Evolutionary conservation across 2,329 filamentous ascomycete species (phyloP).

Genomic region (Fusarium fracticaudum): DNA sequence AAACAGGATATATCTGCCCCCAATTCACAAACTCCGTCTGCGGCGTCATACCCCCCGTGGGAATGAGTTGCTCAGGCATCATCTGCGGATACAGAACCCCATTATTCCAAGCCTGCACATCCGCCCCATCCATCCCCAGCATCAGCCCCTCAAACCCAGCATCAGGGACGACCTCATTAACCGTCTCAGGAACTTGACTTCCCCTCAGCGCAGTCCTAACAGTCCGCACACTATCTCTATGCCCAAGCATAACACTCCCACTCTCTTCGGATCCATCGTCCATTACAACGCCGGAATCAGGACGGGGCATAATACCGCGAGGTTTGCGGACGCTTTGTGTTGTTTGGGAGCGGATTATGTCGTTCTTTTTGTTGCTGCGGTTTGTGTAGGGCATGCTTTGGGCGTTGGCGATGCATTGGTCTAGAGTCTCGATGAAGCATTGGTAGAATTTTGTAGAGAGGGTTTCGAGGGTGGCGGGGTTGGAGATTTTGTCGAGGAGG

Average conservation of each 20-base stretch:
- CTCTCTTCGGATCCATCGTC: slow-evolving; percentile 54
- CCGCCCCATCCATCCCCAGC: slow-evolving; percentile 2
- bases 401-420: slow-evolving; percentile 48
- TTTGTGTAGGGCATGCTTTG: slow-evolving; percentile 53
- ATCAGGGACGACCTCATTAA: slow-evolving; percentile 29
- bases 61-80: slow-evolving; percentile 40
- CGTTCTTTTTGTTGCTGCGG: slow-evolving; percentile 53
- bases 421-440: slow-evolving; percentile 52
- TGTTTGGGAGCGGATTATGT: slow-evolving; percentile 36
- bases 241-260: slow-evolving; percentile 43
- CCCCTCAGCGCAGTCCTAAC: slow-evolving; percentile 34
- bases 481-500: slow-evolving; percentile 51
- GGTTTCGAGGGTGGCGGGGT: slow-evolving; percentile 51
- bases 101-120: slow-evolving; percentile 47
- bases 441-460: slow-evolving; percentile 53
- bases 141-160: slow-evolving; percentile 34
- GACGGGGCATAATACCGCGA: slow-evolving; percentile 43
- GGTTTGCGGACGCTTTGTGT: slow-evolving; percentile 37
- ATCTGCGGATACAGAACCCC: slow-evolving; percentile 39
- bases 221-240: slow-evolving; percentile 47
- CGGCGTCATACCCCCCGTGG: slow-evolving; percentile 33
- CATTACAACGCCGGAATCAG: slow-evolving; percentile 52
- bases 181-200: slow-evolving; percentile 39
- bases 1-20: slow-evolving; percentile 42
- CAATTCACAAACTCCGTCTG: slow-evolving; percentile 41